Evolutionary conservation across 78 protist genomes (phyloP), one percentile per base, ranked within the genome.

Genomic region (Diacronema lutheri): DNA sequence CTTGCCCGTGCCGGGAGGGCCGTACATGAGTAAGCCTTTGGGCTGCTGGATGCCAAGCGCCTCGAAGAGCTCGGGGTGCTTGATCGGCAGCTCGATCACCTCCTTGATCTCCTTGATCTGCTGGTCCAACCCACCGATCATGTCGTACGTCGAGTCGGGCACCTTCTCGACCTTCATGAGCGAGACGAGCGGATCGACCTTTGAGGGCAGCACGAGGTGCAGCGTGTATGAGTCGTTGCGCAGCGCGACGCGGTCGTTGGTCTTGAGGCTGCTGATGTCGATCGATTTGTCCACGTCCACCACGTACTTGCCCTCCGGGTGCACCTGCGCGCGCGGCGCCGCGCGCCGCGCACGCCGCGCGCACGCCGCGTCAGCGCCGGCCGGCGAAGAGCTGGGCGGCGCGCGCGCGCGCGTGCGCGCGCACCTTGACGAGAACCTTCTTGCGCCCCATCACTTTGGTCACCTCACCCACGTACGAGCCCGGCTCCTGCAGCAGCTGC

Each of bases 51-150:
- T 97, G 74, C 99, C 99, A 0, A 99, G 94, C 26, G 95, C 56
- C 79, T 98, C 99, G 89, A 99, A 99, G 56, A 99, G 92, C 85
- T 98, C 99, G 14, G 99, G 99, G 82, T 99, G 99, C 87, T 98
- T 97, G 89, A 99, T 95, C 64, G 99, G 99, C 78, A 98, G 94
- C 86, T 10, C 76, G 46, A 10, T 23, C 35, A 72, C 94, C 88
- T 96, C 99, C 86, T 98, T 97, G 91, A 99, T 98, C 86, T 99
- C 99, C 86, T 93, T 86, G 89, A 99, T 95, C 91, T 99, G 99
- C 90, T 97, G 92, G 89, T 97, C 99, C 2, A 98, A 90, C 14
- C 99, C 99, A 61, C 99, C 99, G 40, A 99, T 94, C 95, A 94
- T 93, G 61, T 98, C 99, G 87, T 98, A 98, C 20, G 99, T 98